Conservation (phyloP, 2,329 filamentous ascomycete genomes). For the Penicillium sp. region DNA sequence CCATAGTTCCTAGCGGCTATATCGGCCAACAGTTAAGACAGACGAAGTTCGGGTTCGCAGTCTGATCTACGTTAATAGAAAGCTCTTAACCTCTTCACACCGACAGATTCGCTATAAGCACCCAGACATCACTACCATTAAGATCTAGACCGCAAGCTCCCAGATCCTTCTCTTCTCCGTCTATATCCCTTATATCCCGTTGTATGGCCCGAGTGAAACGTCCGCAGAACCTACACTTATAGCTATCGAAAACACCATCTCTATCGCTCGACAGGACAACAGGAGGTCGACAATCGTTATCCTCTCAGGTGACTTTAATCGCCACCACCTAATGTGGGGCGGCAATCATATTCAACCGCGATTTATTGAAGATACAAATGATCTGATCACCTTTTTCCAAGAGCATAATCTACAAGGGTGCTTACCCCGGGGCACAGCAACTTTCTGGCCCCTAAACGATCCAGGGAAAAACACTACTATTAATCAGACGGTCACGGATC, state of each 20-base stretch:
- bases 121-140: slow-evolving; percentile 32
- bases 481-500: slow-evolving; percentile 24
- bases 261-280: neutral
- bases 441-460: slow-evolving; percentile 14
- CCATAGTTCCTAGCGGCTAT: slow-evolving; percentile 35
- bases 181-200: slow-evolving; percentile 18
- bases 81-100: slow-evolving; percentile 33
- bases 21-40: slow-evolving; percentile 26
- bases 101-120: slow-evolving; percentile 33
- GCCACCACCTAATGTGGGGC: slow-evolving; percentile 10
- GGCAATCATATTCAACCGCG: slow-evolving; percentile 7
- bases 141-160: slow-evolving; percentile 27
- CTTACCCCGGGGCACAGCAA: slow-evolving; percentile 19
- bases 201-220: neutral
- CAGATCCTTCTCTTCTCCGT: slow-evolving; percentile 29
- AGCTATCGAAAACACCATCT: slow-evolving; percentile 16
- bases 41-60: slow-evolving; percentile 27
- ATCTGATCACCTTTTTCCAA: slow-evolving; percentile 23
- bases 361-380: slow-evolving; percentile 19
- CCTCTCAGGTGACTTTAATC: slow-evolving; percentile 11
- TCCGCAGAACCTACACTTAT: slow-evolving; percentile 9
- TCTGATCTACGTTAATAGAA: slow-evolving; percentile 35
- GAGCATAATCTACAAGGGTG: slow-evolving; percentile 15
- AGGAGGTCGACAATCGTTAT: slow-evolving; percentile 1
- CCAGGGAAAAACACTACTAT: slow-evolving; percentile 19